Percentiles rank a stretch among this genome's conserved stretches.
Evolutionary conservation across 495 filamentous ascomycete species (phyloP).

Genomic region (Xylaria grammica): DNA sequence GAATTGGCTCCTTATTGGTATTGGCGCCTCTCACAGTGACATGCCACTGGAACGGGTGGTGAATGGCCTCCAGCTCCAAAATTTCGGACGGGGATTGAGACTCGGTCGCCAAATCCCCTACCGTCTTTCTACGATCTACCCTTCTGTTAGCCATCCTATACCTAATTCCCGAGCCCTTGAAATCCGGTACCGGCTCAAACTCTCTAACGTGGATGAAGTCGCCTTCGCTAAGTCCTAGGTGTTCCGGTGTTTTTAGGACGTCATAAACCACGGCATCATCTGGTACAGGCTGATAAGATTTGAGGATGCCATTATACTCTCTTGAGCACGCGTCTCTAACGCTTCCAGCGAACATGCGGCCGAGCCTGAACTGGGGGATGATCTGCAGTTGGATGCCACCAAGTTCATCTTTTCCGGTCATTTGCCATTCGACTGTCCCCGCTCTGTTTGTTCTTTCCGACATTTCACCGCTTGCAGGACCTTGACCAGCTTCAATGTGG

Average conservation of each 20-base stretch:
- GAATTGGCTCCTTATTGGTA: background rate
- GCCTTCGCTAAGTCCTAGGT: slow-evolving; percentile 3
- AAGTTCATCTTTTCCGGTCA: slow-evolving; percentile 3
- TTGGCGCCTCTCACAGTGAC: background rate
- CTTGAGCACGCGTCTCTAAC: slow-evolving; percentile 3
- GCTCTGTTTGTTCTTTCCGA: background rate
- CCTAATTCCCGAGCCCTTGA: background rate
- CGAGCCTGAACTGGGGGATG: slow-evolving; percentile 18
- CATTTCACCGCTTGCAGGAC: no score
- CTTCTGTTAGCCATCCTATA: background rate
- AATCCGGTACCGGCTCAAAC: background rate
- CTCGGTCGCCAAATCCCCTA: background rate
- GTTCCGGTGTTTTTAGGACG: slow-evolving; percentile 9
- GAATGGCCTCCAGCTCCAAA: background rate
- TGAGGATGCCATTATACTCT: slow-evolving; percentile 4
- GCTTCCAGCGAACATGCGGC: slow-evolving; percentile 13
- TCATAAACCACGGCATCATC: slow-evolving; percentile 6
- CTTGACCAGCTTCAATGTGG: background rate
- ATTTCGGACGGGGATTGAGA: background rate
- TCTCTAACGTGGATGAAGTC: slow-evolving; percentile 11
- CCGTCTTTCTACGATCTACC: background rate
- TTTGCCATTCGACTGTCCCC: slow-evolving; percentile 7
- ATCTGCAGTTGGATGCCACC: slow-evolving; percentile 8
- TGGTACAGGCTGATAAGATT: slow-evolving; percentile 7
- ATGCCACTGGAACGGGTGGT: background rate